These are phyloP conservation scores for Yarrowia sp. DNA, from an alignment of 805 yeast genomes.

Conservation along the genomic window DNA sequence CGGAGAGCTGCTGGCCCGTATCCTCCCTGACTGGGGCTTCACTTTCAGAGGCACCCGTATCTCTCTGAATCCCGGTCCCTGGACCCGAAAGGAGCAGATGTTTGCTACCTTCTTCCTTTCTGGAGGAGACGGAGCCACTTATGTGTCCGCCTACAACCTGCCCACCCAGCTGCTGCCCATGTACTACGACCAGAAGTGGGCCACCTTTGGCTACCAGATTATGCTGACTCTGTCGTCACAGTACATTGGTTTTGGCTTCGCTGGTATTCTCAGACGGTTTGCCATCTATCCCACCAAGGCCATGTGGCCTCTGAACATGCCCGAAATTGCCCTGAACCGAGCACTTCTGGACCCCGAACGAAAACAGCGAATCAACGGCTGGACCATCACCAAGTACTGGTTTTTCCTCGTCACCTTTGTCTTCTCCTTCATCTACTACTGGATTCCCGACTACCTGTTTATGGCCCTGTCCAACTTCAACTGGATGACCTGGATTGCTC, in stretches of 20 bases:
- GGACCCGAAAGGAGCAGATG: slow-evolving; percentile 60
- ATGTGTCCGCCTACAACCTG: slow-evolving; percentile 41
- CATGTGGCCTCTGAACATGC: slow-evolving; percentile 53
- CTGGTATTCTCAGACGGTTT: slow-evolving; percentile 53
- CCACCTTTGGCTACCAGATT: slow-evolving; percentile 44
- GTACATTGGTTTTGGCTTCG: slow-evolving; percentile 51
- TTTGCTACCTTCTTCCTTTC: slow-evolving; percentile 46
- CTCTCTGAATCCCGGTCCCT: slow-evolving; percentile 59
- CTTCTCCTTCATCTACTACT: slow-evolving; percentile 52
- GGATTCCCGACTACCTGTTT: slow-evolving; percentile 67
- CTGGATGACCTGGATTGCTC: slow-evolving; percentile 57
- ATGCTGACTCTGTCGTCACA: slow-evolving; percentile 48
- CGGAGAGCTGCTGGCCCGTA: slow-evolving; percentile 38
- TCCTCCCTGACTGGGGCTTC: slow-evolving; percentile 47
- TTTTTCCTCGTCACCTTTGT: slow-evolving; percentile 46
- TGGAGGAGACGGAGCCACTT: slow-evolving; percentile 39
- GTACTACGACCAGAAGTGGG: slow-evolving; percentile 28
- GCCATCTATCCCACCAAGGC: slow-evolving; percentile 44
- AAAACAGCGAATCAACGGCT: slow-evolving; percentile 48
- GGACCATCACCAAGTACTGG: slow-evolving; percentile 54
- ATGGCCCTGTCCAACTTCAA: slow-evolving; percentile 58
- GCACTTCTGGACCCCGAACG: slow-evolving; percentile 33
- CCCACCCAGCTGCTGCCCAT: slow-evolving; percentile 31
- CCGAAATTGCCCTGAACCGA: slow-evolving; percentile 50
- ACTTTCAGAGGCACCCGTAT: slow-evolving; percentile 41